Conservation (phyloP, 1,284 basidiomycete genomes). For the Lentinus polychrous region DNA sequence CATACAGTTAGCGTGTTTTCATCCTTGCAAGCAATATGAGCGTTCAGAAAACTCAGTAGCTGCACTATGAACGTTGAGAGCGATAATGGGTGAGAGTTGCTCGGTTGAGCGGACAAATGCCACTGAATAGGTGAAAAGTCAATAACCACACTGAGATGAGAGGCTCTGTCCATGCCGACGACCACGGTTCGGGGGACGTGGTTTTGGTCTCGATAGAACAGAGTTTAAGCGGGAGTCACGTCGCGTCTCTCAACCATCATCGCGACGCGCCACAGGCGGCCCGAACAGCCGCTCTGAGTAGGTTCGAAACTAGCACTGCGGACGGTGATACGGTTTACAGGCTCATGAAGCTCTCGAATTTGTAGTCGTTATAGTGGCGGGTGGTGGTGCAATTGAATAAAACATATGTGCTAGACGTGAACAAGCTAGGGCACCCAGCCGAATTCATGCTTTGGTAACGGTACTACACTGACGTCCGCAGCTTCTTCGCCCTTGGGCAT, state of each 20-base stretch:
- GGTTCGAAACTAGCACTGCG: too few relatives aligned
- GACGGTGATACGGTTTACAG: too few relatives aligned
- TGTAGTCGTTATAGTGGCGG: too few relatives aligned
- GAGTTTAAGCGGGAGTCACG: too few relatives aligned
- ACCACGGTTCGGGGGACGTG: neutral
- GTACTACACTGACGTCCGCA: constrained; percentile 39
- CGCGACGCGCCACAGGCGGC: too few relatives aligned
- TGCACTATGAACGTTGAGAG: constrained; percentile 70
- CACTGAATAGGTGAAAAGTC: constrained; percentile 83
- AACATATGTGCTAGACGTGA: too few relatives aligned
- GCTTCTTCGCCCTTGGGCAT: constrained; percentile 32
- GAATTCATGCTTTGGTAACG: constrained; percentile 40
- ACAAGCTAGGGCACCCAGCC: constrained; percentile 22
- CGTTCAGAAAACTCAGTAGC: constrained; percentile 86
- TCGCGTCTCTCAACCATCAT: too few relatives aligned
- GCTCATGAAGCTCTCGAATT: too few relatives aligned
- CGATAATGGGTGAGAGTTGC: constrained; percentile 45
- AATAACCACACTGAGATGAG: constrained; percentile 75
- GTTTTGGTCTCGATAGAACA: neutral
- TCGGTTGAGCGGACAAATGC: constrained; percentile 52
- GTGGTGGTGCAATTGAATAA: too few relatives aligned
- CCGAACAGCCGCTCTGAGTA: too few relatives aligned
- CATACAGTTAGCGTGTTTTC: constrained; percentile 92
- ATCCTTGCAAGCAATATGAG: constrained; percentile 85
- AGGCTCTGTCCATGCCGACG: constrained; percentile 42